Base-by-base conservation (phyloP, 2,329 filamentous ascomycete genomes). In the Aspergillaceae sp. region DNA sequence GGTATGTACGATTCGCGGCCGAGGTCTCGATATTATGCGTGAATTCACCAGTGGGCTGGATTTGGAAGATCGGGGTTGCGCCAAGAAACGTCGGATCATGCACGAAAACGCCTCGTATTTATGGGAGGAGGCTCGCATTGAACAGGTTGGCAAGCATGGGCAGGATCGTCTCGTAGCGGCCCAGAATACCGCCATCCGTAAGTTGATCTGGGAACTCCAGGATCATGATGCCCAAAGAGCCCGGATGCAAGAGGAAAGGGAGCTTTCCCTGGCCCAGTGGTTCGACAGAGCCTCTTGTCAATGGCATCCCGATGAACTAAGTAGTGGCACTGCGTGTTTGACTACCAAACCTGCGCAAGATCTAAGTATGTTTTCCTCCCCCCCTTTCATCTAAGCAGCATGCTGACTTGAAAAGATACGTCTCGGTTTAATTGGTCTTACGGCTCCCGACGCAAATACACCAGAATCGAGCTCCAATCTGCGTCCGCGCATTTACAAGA, bases 151-250 rank as follows among this genome's bases (percentile, higher is more conserved):
- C 4, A 50, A 58, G 32, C 59, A 61, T 19, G 59, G 60, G 8
- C 49, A 47, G 29, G 57, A 62, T 10, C 64, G 65, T 28, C 59
- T 57, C 33, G 51, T 57, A 40, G 62, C 62, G 2, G 59, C 63
- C 3, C 62, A 67, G 46, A 66, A 62, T 27, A 63, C 64, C 11
- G 55, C 65, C 30, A 64, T 60, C 3, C 60, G 62, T 7, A 63
- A 62, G 27, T 44, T 67, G 27, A 64, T 68, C 19, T 68, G 63
- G 62, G 64, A 66, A 28, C 64, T 66, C 6, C 63, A 65, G 45
- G 55, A 61, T 33, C 58, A 65, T 43, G 59, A 57, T 4, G 57
- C 56, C 5, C 52, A 60, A 28, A 59, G 64, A n/a, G 46, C 45
- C 27, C 51, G 52, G 10, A 54, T 66, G 43, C 51, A 51, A 32